Base-by-base conservation (phyloP, 345 rosid species). In the Gossypioides kirkii region DNA sequence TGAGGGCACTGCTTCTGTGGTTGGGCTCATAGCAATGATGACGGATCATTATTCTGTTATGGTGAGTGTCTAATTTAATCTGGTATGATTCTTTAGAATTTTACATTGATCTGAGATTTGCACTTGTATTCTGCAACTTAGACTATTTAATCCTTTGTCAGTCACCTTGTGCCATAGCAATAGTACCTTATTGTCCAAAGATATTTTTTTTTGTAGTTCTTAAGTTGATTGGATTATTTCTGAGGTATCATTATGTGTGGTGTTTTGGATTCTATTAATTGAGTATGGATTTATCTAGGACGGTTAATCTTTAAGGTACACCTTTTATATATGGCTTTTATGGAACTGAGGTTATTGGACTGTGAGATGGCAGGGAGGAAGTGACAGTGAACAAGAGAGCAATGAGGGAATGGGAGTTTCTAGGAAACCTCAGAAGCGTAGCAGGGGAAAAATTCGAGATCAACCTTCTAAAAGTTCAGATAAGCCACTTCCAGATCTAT, bases 1-100 rank as follows among this genome's bases (percentile, higher is more conserved):
- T 36, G 90, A 86, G 75, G 97, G 97, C 74, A 87, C 88, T 79
- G 92, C 94, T 76, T 91, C 97, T 54, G 88, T 86, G 73, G 89
- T 90, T 80, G 97, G 97, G 72, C 85, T 91, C 42, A 86, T 76
- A 78, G 97, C 97, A 11, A 89, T 91, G 97, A 91, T 89, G 97
- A 91, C 94, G 2, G 97, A 89, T 83, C 92, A 91, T 80, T 91
- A 91, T 77, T 79, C 84, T 76, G 82, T 84, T 77, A 73, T 87
- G 90, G 97, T 91, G 77, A 79, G 85, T 38, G 69, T 74, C 38
- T 14, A 17, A 54, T 61, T 70, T 73, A 50, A 58, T 69, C 7
- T 65, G 26, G 47, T 12, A 1, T n/a, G 10, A 8, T 67, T 70
- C 28, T 60, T 52, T 59, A 22, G 43, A 53, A 53, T 72, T 46